Percentiles rank a stretch among this genome's conserved stretches.
phyloP scores from a whole-genome alignment of 169 alveolate genomes.

The Plasmodium sp. region DNA sequence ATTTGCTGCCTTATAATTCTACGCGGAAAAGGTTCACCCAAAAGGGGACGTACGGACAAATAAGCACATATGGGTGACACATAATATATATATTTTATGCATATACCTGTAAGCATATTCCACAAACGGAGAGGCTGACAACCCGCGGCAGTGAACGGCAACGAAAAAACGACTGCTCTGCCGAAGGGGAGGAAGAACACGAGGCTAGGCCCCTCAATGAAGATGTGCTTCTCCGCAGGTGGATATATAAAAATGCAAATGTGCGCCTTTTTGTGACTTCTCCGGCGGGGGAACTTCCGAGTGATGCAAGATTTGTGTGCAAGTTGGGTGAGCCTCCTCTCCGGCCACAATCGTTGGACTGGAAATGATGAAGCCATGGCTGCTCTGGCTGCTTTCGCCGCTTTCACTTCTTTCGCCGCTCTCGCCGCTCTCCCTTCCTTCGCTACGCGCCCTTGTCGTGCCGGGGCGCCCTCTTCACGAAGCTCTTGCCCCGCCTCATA shows the following conservation, averaged over 20 bases:
- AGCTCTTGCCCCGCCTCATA: conserved; percentile 11
- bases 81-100: background rate
- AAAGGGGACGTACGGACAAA: background rate
- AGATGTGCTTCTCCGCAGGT: background rate
- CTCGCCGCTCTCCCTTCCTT: background rate
- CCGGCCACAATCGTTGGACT: background rate
- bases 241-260: background rate
- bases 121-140: background rate
- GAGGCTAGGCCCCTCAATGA: background rate
- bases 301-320: background rate
- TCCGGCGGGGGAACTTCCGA: background rate
- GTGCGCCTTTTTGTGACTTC: background rate
- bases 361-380: no score
- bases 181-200: background rate
- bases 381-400: background rate
- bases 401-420: background rate
- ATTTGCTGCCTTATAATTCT: background rate
- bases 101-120: background rate
- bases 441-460: background rate
- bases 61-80: background rate
- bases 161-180: background rate
- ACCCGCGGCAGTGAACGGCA: background rate
- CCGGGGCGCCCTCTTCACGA: background rate
- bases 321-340: background rate
- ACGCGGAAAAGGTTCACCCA: background rate